Conservation (phyloP, 2,329 filamentous ascomycete genomes). For the Penicillium sp. region DNA sequence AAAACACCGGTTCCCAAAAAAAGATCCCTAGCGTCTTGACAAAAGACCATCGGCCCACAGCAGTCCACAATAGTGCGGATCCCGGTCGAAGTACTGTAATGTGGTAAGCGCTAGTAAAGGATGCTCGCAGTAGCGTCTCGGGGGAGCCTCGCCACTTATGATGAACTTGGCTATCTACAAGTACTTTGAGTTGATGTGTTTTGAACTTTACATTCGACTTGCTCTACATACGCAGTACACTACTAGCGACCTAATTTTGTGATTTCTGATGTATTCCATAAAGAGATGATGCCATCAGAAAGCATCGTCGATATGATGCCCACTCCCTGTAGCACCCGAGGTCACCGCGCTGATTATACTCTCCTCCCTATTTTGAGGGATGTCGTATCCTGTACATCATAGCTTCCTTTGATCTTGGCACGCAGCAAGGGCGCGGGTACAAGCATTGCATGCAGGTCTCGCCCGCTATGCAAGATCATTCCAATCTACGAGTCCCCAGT, state of each 20-base stretch:
- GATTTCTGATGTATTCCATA: conserved; percentile 1
- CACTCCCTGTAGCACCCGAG: background rate
- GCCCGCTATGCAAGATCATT: conserved; percentile 12
- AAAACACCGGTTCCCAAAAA: conserved; percentile 23
- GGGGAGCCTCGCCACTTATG: conserved; percentile 20
- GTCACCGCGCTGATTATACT: background rate
- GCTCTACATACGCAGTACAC: too few relatives aligned
- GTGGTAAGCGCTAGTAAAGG: conserved; percentile 16
- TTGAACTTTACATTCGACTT: background rate
- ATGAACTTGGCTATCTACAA: conserved; percentile 3
- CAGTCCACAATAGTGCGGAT: conserved; percentile 5
- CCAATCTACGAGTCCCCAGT: conserved; percentile 10
- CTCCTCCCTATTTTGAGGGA: background rate
- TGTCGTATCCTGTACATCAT: conserved; percentile 4
- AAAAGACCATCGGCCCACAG: conserved; percentile 1
- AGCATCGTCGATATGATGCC: conserved; percentile 21
- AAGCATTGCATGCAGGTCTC: conserved; percentile 17
- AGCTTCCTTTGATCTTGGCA: conserved; percentile 2
- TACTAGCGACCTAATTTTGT: too few relatives aligned
- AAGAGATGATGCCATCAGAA: conserved; percentile 13
- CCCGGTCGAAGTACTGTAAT: conserved; percentile 8
- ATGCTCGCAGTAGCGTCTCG: conserved; percentile 20
- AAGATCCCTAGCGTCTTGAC: conserved; percentile 23
- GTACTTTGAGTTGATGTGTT: background rate
- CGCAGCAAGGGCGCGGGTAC: conserved; percentile 19